Conservation (phyloP, 2,329 filamentous ascomycete species). For the Apiospora rasikravindrae region DNA sequence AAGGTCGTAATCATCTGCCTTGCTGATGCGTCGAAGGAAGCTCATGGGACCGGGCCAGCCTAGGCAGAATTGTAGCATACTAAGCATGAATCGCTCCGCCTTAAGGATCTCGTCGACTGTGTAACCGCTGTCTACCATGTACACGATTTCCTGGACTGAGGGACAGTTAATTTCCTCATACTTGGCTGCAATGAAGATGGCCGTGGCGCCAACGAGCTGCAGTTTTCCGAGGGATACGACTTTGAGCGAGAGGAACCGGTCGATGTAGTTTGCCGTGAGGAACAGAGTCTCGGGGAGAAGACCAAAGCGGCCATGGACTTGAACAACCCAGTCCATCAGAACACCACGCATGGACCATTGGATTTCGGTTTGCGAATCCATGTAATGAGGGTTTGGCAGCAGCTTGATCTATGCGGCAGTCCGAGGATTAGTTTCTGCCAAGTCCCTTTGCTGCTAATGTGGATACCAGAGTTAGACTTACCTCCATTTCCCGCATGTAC, state of each 20-base stretch:
- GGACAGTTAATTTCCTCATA: slow-evolving; percentile 99
- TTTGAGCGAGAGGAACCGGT: slow-evolving; percentile 93
- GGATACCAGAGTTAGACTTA: slow-evolving; percentile 44
- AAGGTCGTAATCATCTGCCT: slow-evolving; percentile 95
- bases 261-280: slow-evolving; percentile 94
- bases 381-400: slow-evolving; percentile 90
- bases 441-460: neutral
- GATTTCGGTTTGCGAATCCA: slow-evolving; percentile 96
- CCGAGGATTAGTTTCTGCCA: slow-evolving; percentile 28
- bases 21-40: slow-evolving; percentile 95
- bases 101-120: slow-evolving; percentile 91
- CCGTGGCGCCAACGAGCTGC: slow-evolving; percentile 94
- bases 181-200: slow-evolving; percentile 94
- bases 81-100: slow-evolving; percentile 97
- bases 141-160: slow-evolving; percentile 92
- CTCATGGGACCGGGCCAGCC: slow-evolving; percentile 99
- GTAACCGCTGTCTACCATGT: slow-evolving; percentile 97
- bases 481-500: slow-evolving; percentile 90
- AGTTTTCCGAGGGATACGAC: slow-evolving; percentile 94
- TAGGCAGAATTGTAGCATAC: slow-evolving; percentile 92
- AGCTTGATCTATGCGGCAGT: slow-evolving; percentile 65
- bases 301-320: slow-evolving; percentile 91
- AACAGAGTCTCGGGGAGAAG: slow-evolving; percentile 95
- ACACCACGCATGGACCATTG: slow-evolving; percentile 99
- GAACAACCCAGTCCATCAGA: slow-evolving; percentile 96